Evolutionary conservation across 768 basidiomycete species (phyloP).

Genomic region (Boletus barrowsii): DNA sequence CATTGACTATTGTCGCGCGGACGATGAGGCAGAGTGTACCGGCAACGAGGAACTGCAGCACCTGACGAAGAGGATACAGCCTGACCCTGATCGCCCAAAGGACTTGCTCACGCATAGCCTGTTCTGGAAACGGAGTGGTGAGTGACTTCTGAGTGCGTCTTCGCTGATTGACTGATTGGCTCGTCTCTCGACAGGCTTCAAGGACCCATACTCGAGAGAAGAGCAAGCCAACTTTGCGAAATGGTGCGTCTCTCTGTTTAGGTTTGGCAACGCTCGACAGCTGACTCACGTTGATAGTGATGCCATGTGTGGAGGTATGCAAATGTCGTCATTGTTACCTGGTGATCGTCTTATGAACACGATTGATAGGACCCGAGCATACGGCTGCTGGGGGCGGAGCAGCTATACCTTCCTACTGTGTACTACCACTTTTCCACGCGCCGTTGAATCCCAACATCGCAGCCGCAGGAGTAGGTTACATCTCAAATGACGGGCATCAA

Average conservation of each 20-base stretch:
- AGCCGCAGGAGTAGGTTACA: constrained; percentile 39
- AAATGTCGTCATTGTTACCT: too few relatives aligned
- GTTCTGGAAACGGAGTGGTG: constrained; percentile 60
- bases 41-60: constrained; percentile 46
- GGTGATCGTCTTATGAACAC: background rate
- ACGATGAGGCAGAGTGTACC: constrained; percentile 35
- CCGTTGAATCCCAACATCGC: constrained; percentile 28
- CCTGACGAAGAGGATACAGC: constrained; percentile 39
- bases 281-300: constrained; percentile 34
- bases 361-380: constrained; percentile 50
- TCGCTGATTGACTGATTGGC: too few relatives aligned
- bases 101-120: constrained; percentile 53
- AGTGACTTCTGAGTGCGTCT: background rate
- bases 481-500: constrained; percentile 55
- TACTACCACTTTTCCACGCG: constrained; percentile 51
- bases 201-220: constrained; percentile 61
- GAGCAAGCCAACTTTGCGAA: constrained; percentile 52
- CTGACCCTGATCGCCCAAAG: constrained; percentile 46
- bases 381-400: constrained; percentile 34
- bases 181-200: constrained; percentile 42
- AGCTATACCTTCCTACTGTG: constrained; percentile 53
- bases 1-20: constrained; percentile 52
- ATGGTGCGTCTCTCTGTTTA: constrained; percentile 38
- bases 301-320: constrained; percentile 47
- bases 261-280: background rate